Base-by-base conservation (phyloP, 176 grass and related monocot species). In the Panicum miliaceum region DNA sequence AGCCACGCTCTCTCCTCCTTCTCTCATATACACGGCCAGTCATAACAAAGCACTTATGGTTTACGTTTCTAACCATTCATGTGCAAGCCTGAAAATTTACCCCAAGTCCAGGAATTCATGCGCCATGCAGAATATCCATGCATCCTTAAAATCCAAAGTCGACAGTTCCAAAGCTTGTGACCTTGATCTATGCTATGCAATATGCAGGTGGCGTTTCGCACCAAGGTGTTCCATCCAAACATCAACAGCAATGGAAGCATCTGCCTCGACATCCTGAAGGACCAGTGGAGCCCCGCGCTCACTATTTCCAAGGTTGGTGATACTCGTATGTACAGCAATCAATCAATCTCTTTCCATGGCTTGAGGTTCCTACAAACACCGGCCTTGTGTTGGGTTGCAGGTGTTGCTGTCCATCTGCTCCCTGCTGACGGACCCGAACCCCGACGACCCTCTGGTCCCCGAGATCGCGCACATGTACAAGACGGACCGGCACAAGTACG, bases 391-490 rank as follows among this genome's bases (percentile, higher is more conserved):
- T 59, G 32, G 1, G 32, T 70, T 37, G 25, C 73, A 94, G 92
- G 90, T 94, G 68, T 35, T 92, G 78, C 78, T 94, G 26, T 94
- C 92, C 69, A 94, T 94, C 41, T 94, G 92, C 62, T 94, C 90
- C 63, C 75, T 94, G 73, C 80, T 92, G 75, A 85, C 81, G 14
- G 92, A 92, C 65, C 92, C 89, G 10, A 92, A 94, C 85, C 92
- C 92, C 38, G 92, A 94, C 8, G 87, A 94, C 47, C 92, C 92
- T 43, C 80, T 94, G 68, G 92, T 94, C 71, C 92, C 92, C 8
- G 92, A 92, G 78, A 94, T 94, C 35, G 92, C 92, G 1, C 92
- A 92, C 73, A 94, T 92, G 89, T 94, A 94, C 78, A 94, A 94
- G 78, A 90, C 81, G 2, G 92, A 94, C 64, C 84, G 84, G 71